phyloP scores from a whole-genome alignment of 305 asterid genomes.

The Solanum aculeatissimum region DNA sequence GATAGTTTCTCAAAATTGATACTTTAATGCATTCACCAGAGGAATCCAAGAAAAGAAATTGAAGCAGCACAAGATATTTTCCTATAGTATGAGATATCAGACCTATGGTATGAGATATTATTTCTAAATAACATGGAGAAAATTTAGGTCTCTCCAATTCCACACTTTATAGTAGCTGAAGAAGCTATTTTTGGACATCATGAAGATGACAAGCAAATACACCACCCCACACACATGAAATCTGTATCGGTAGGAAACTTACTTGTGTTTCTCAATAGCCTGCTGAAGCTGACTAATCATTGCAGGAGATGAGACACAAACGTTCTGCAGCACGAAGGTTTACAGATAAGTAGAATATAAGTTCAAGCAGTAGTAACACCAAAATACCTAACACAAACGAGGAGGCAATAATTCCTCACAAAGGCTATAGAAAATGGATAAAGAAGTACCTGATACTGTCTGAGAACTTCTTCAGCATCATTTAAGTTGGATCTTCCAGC shows the following conservation, averaged over 20 bases:
- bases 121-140: neutral
- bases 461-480: constrained; percentile 51
- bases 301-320: constrained; percentile 42
- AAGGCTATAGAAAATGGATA: neutral
- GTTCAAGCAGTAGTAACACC: neutral
- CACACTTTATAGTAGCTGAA: neutral
- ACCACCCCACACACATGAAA: neutral
- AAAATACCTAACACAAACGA: neutral
- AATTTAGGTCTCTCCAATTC: neutral
- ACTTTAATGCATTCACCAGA: neutral
- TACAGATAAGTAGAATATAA: neutral
- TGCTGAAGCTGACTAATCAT: constrained; percentile 38
- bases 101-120: neutral
- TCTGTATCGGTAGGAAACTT: constrained; percentile 21
- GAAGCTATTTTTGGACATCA: neutral
- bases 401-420: neutral
- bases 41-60: neutral
- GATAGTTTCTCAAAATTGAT: neutral
- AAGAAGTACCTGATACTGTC: constrained; percentile 50
- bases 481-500: constrained; percentile 29
- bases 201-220: neutral
- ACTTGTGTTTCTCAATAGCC: constrained; percentile 68
- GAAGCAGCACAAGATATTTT: neutral
- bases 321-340: constrained; percentile 40
- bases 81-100: neutral